Base-by-base conservation (phyloP, 148 eudicot genomes). In the Mesembryanthemum crystallinum region DNA sequence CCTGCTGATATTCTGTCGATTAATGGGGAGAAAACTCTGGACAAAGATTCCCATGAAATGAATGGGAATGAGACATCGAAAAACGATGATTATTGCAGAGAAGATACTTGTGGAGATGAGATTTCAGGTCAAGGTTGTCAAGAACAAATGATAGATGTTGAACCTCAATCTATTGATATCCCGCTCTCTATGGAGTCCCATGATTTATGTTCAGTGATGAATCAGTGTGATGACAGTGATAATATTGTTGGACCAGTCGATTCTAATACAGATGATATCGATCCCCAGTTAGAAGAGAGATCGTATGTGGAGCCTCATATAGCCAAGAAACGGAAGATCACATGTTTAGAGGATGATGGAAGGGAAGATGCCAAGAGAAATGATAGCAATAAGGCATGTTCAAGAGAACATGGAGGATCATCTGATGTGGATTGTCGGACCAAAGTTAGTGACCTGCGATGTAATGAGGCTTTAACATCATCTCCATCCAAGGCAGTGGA, bases 21-120 rank as follows among this genome's bases (percentile, higher is more conserved):
- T 57, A 73, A 79, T 51, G 85, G 71, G 43, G 81, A 77, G 70
- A 81, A 59, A 27, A 35, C 73, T 71, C 58, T 70, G 39, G 28
- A 79, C 24, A 80, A 71, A 39, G 64, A 58, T 55, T 82, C 73
- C 39, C 64, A n/a, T 25, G 79, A 43, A 21, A 42, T 79, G 67
- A 66, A 68, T n/a, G 77, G 75, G 75, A 76, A 79, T 77, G 74
- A 69, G n/a, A 62, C 82, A 54, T 57, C 79, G 32, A 77, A 70
- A 28, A 75, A 77, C 43, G 69, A 64, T 78, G 79, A 70, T 64
- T 80, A 73, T 35, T 24, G 64, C 60, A 83, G 65, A 66, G 55
- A 66, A 42, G 72, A 77, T 69, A 80, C 71, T 43, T 74, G 18
- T 63, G 77, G 76, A 51, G 67, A 52, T 79, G 77, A 66, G 17